A percentile compares a stretch with the other conserved stretches of the same genome.
phyloP scores from a whole-genome alignment of 257 asterid genomes.

The Nicotiana benthamiana region DNA sequence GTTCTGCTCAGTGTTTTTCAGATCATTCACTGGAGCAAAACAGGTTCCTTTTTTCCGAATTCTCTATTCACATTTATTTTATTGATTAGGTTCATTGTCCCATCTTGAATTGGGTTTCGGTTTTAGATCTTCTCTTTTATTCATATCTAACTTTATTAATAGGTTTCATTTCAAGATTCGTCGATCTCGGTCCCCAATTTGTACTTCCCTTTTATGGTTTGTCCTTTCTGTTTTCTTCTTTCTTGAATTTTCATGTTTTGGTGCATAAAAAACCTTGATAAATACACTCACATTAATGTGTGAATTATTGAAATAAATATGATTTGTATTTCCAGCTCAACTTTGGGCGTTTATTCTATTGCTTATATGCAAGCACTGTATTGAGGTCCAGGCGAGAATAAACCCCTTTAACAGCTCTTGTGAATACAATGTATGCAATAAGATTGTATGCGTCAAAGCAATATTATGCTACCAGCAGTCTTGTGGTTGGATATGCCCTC shows the following conservation, averaged over 20 bases:
- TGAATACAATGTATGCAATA: slow-evolving; percentile 35
- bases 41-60: too few relatives aligned
- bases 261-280: too few relatives aligned
- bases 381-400: background rate
- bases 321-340: background rate
- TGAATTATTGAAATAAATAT: background rate
- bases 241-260: too few relatives aligned
- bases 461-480: slow-evolving; percentile 65
- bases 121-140: background rate
- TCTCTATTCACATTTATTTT: background rate
- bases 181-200: background rate
- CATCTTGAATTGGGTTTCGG: background rate
- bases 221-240: background rate
- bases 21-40: background rate
- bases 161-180: background rate
- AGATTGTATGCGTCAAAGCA: slow-evolving; percentile 52
- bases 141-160: background rate
- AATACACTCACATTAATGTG: background rate
- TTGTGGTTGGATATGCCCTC: slow-evolving; percentile 84
- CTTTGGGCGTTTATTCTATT: background rate
- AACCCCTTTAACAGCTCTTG: background rate
- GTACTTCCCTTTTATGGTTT: background rate
- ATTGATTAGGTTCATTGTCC: background rate
- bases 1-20: background rate
- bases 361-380: background rate